phyloP scores from a whole-genome alignment of 2,329 filamentous ascomycete genomes.

The Claviceps sp. region DNA sequence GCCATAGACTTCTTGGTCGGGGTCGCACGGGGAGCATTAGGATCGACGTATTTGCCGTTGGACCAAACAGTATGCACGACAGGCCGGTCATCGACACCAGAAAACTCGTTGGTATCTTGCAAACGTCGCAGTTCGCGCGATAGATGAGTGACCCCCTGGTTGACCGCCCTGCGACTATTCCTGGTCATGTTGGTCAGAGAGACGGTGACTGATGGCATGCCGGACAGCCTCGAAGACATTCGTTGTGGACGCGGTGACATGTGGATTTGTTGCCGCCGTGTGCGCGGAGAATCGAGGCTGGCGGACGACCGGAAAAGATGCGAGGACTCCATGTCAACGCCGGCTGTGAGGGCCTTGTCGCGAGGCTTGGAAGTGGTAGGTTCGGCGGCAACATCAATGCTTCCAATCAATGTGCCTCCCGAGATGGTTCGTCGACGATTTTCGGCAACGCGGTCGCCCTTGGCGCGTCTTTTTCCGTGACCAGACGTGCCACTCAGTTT shows the following conservation, averaged over 20 bases:
- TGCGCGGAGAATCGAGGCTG: slow-evolving; percentile 21
- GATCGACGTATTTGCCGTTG: slow-evolving; percentile 47
- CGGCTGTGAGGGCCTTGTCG: slow-evolving; percentile 3
- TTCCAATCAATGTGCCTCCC: slow-evolving; percentile 22
- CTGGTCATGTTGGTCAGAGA: slow-evolving; percentile 46
- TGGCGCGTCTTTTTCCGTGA: slow-evolving; percentile 43
- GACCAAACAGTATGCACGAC: slow-evolving; percentile 48
- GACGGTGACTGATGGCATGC: slow-evolving; percentile 28
- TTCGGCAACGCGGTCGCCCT: slow-evolving; percentile 32
- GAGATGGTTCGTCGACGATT: slow-evolving; percentile 33
- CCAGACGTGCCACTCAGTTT: slow-evolving; percentile 47
- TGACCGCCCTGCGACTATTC: slow-evolving; percentile 40
- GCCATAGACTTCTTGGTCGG: slow-evolving; percentile 22
- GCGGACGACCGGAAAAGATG: slow-evolving; percentile 30
- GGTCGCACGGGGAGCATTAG: slow-evolving; percentile 26
- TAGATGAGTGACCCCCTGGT: slow-evolving; percentile 32
- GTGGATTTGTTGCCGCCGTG: slow-evolving; percentile 20
- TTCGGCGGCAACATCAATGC: slow-evolving; percentile 12
- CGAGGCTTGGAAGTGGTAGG: slow-evolving; percentile 5
- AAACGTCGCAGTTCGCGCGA: slow-evolving; percentile 46
- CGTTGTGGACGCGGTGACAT: slow-evolving; percentile 23
- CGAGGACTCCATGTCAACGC: slow-evolving; percentile 28
- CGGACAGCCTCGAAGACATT: slow-evolving; percentile 25
- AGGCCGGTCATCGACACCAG: slow-evolving; percentile 43
- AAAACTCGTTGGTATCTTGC: slow-evolving; percentile 49